A percentile compares a stretch with the other conserved stretches of the same genome.
Evolutionary conservation across 768 basidiomycete species (phyloP).

Genomic region (Tulasnella sp.): DNA sequence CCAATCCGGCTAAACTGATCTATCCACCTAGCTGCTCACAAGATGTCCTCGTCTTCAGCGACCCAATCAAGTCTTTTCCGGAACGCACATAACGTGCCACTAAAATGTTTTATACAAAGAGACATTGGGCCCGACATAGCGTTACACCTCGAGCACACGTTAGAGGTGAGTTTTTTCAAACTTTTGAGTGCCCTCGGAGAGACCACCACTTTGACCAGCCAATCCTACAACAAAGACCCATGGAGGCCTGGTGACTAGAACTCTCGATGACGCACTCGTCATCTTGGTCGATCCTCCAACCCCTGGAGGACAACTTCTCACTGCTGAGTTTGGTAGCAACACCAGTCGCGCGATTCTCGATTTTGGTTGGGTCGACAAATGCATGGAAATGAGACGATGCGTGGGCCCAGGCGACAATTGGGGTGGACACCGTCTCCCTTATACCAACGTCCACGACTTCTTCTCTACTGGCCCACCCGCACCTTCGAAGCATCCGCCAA

Average conservation of each 20-base stretch:
- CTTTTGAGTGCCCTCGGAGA: neutral
- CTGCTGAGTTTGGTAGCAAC: neutral
- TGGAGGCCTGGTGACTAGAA: neutral
- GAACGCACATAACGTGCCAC: slow-evolving; percentile 11
- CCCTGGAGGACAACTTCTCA: slow-evolving; percentile 1
- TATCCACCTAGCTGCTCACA: too few relatives aligned
- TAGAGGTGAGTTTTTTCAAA: neutral
- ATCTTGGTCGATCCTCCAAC: slow-evolving; percentile 13
- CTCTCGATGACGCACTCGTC: neutral
- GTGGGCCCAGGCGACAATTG: slow-evolving; percentile 11
- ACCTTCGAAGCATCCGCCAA: neutral
- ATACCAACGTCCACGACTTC: slow-evolving; percentile 12
- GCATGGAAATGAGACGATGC: slow-evolving; percentile 1
- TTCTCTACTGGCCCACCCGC: neutral
- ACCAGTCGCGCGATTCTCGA: slow-evolving; percentile 8
- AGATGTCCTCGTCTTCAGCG: too few relatives aligned
- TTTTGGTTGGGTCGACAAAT: slow-evolving; percentile 13
- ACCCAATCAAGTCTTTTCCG: slow-evolving; percentile 1
- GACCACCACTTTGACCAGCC: neutral
- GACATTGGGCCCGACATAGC: neutral
- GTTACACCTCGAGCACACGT: neutral
- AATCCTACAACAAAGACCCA: neutral
- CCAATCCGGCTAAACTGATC: too few relatives aligned
- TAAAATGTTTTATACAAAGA: slow-evolving; percentile 11
- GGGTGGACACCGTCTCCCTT: slow-evolving; percentile 12